Base-by-base conservation (phyloP, 164 flowering plant genomes). In the Kingdonia uniflora region DNA sequence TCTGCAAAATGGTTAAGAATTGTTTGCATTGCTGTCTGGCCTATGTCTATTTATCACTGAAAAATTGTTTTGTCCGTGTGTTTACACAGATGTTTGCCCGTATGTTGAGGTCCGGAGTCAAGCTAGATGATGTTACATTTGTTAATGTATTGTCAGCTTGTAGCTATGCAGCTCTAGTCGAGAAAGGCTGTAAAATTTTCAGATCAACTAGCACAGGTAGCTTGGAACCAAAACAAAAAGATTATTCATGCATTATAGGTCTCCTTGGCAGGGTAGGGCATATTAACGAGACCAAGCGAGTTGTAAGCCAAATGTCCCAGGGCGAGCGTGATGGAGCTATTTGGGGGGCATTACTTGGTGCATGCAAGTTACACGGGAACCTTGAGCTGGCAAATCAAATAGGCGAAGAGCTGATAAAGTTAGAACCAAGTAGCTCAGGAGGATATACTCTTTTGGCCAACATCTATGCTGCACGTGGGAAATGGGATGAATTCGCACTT, bases 171-270 rank as follows among this genome's bases (percentile, higher is more conserved):
- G 95, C 92, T 6, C 62, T 85, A 48, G 78, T 84, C 25, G 78
- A 76, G 16, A 74, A 84, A 55, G 95, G 90, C 14, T 61, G 64
- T 24, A 60, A 60, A 23, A 57, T 75, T 29, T 86, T 89, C 63
- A 53, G 59, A 14, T 77, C 76, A 5, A 60, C 45, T 15, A 49
- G 70, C 40, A 80, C 77, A 2, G 62, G 80, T 65, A 65, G 65
- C n/a, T 76, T 86, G 37, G 42, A 45, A 19, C 88, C 94, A 8
- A 66, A 65, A 53, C 76, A 69, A 17, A 85, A 77, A 65, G 90
- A 84, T 62, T 82, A 77, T 66, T 88, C 86, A 42, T 89, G 87
- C 77, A 73, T 86, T 84, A 84, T 86, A 15, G 95, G 86, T 58
- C 83, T 86, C 25, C 74, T 71, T 41, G 86, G 88, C 26, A 80